Evolutionary conservation across 1,284 basidiomycete species (phyloP).

Genomic region (Trichosporon inkin): DNA sequence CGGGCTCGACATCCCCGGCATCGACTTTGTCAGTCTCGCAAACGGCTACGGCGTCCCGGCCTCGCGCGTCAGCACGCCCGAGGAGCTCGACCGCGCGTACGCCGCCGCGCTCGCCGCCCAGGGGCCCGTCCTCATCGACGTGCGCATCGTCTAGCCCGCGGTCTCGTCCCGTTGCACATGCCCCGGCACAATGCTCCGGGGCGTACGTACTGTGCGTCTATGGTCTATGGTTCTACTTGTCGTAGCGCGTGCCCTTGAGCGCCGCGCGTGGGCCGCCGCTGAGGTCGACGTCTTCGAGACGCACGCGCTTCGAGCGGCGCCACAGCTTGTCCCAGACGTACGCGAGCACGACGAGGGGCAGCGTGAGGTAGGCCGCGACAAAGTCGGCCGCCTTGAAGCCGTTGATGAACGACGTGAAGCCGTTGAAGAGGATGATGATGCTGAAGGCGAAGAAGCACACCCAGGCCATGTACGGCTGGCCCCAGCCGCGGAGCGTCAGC

Average conservation of each 20-base stretch:
- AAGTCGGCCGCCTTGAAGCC: conserved; percentile 10
- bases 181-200: no score
- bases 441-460: conserved; percentile 14
- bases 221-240: neutral
- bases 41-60: conserved; percentile 19
- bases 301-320: neutral
- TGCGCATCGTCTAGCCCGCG: neutral
- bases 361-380: conserved; percentile 37
- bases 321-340: conserved; percentile 10
- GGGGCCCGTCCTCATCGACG: conserved; percentile 19
- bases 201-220: neutral
- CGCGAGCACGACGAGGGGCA: conserved; percentile 9
- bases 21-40: conserved; percentile 17
- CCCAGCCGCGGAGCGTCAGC: conserved; percentile 60
- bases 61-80: neutral
- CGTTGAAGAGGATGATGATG: conserved; percentile 12
- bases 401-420: conserved; percentile 11
- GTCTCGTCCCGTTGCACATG: neutral
- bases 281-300: conserved; percentile 16
- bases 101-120: neutral
- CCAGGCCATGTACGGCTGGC: conserved; percentile 43
- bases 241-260: conserved; percentile 16
- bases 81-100: conserved; percentile 16
- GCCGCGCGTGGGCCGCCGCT: conserved; percentile 12
- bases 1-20: conserved; percentile 17